A percentile compares a stretch with the other conserved stretches of the same genome.
phyloP scores from a whole-genome alignment of 2,329 filamentous ascomycete genomes.

The Drechslera avenae region DNA sequence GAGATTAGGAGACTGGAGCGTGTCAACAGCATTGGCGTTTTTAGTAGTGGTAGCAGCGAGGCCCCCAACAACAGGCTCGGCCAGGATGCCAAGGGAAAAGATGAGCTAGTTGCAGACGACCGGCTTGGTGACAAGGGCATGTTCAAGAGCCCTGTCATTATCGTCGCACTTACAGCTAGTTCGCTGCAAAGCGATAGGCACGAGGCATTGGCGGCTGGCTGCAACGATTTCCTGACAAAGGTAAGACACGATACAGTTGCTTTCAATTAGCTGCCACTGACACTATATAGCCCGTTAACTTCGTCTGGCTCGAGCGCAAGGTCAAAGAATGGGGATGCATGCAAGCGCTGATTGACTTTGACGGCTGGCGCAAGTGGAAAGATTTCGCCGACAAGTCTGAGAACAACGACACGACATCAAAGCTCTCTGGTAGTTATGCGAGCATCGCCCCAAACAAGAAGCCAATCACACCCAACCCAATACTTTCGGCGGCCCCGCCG shows the following conservation, averaged over 20 bases:
- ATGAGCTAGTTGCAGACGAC: conserved; percentile 64
- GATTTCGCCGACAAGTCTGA: conserved; percentile 62
- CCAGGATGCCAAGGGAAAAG: conserved; percentile 47
- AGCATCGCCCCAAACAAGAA: conserved; percentile 38
- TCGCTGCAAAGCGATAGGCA: conserved; percentile 94
- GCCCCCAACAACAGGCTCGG: conserved; percentile 39
- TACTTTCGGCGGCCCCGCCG: conserved; percentile 12
- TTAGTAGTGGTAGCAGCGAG: conserved; percentile 62
- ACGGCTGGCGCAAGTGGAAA: conserved; percentile 98
- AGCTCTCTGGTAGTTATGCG: conserved; percentile 40
- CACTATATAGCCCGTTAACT: conserved; percentile 79
- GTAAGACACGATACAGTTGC: conserved; percentile 54
- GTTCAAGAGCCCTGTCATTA: conserved; percentile 97
- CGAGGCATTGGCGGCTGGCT: conserved; percentile 91
- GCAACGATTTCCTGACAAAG: conserved; percentile 98
- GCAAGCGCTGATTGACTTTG: conserved; percentile 98
- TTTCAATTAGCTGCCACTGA: conserved; percentile 23
- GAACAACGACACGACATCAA: conserved; percentile 41
- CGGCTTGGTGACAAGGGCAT: conserved; percentile 67
- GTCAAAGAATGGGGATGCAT: conserved; percentile 99
- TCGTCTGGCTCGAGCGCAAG: conserved; percentile 95
- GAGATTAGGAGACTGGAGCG: conserved; percentile 90
- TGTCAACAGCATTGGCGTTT: conserved; percentile 90
- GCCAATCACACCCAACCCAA: conserved; percentile 20
- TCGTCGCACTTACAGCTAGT: conserved; percentile 93